Evolutionary conservation across 495 filamentous ascomycete species (phyloP).

Genomic region (Extremus antarcticus): DNA sequence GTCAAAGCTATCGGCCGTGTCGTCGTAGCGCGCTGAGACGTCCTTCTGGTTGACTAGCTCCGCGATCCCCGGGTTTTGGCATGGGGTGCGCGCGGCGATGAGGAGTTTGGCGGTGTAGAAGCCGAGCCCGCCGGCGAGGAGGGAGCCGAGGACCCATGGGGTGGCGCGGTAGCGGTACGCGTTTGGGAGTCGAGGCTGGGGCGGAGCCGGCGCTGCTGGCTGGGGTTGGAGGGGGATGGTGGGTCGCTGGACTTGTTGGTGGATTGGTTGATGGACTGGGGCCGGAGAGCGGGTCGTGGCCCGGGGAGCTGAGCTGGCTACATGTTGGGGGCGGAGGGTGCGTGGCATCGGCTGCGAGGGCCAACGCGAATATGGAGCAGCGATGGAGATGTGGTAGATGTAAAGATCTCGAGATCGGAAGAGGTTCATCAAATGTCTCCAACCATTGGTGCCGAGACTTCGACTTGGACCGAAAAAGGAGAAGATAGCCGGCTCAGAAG

Average conservation of each 20-base stretch:
- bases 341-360: background rate
- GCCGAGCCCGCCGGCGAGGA: conserved; percentile 19
- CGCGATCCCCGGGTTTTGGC: conserved; percentile 6
- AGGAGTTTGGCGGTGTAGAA: conserved; percentile 21
- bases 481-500: too few relatives aligned
- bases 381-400: too few relatives aligned
- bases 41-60: conserved; percentile 21
- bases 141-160: conserved; percentile 12
- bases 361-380: too few relatives aligned
- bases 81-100: conserved; percentile 14
- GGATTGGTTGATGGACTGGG: background rate
- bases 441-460: too few relatives aligned
- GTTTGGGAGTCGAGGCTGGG: background rate
- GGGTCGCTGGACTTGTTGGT: background rate
- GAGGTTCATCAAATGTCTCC: too few relatives aligned
- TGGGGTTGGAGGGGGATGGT: background rate
- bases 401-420: too few relatives aligned
- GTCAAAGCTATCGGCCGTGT: conserved; percentile 27
- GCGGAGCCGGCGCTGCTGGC: background rate
- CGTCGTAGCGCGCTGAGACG: conserved; percentile 27
- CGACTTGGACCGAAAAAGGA: too few relatives aligned
- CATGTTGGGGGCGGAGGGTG: background rate
- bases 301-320: background rate
- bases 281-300: background rate
- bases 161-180: background rate